These are phyloP conservation scores for Huntiella omanensis DNA, from an alignment of 2,329 filamentous ascomycete species.

Conservation along the genomic window DNA sequence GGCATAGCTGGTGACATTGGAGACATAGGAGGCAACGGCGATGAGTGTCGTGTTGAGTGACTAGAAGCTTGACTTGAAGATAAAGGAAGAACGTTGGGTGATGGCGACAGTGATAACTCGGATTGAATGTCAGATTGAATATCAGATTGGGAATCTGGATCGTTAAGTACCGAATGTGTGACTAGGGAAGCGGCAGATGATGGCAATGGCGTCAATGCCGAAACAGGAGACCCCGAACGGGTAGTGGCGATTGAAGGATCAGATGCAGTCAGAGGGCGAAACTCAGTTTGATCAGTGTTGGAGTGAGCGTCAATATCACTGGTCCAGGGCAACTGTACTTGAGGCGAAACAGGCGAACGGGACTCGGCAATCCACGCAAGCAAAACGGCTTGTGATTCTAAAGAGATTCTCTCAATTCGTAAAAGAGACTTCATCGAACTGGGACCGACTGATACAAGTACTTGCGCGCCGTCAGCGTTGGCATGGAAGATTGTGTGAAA, in stretches of 20 bases:
- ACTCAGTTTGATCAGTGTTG: neutral
- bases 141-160: too few relatives aligned
- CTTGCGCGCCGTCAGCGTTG: slow-evolving; percentile 6
- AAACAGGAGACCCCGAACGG: neutral
- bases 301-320: too few relatives aligned
- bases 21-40: neutral
- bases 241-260: neutral
- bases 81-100: neutral
- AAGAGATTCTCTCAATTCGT: slow-evolving; percentile 4
- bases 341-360: neutral
- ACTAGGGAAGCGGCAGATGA: too few relatives aligned
- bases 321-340: too few relatives aligned
- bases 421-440: slow-evolving; percentile 8
- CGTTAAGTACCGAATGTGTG: too few relatives aligned
- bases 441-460: slow-evolving; percentile 10
- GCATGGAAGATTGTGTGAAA: slow-evolving; percentile 9
- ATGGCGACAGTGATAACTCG: neutral
- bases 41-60: neutral
- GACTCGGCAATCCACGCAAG: slow-evolving; percentile 9
- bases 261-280: neutral
- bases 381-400: slow-evolving; percentile 9
- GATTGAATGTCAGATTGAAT: too few relatives aligned
- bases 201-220: too few relatives aligned
- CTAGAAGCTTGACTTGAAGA: neutral
- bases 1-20: neutral